phyloP scores from a whole-genome alignment of 805 yeast genomes.

The Teunomyces gatunensis region DNA sequence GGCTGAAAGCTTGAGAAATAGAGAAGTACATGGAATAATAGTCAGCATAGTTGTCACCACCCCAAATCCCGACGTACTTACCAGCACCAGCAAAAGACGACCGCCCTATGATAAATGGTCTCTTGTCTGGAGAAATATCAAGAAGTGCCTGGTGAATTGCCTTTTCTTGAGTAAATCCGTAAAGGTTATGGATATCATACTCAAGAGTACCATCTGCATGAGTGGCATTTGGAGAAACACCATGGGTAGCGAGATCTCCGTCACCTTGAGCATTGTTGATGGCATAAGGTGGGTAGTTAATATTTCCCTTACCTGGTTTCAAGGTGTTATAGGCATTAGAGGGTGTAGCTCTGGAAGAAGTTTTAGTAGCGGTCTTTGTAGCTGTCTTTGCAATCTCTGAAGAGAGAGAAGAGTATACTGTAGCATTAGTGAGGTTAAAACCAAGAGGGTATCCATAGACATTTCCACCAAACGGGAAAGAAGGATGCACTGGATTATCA shows the following conservation, averaged over 20 bases:
- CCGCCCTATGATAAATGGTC: conserved; percentile 23
- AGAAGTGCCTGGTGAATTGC: conserved; percentile 19
- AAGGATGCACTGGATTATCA: conserved; percentile 19
- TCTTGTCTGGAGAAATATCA: conserved; percentile 15
- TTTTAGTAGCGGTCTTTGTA: conserved; percentile 10
- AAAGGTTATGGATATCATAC: conserved; percentile 26
- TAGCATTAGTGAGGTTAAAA: conserved; percentile 15
- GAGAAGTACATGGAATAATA: conserved; percentile 20
- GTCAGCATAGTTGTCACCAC: conserved; percentile 23
- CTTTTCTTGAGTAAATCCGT: conserved; percentile 21
- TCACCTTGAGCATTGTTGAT: conserved; percentile 24
- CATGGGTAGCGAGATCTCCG: conserved; percentile 22
- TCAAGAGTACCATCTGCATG: conserved; percentile 25
- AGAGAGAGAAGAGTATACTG: conserved; percentile 15
- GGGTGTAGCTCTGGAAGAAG: conserved; percentile 10
- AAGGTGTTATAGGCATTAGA: conserved; percentile 15
- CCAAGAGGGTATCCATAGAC: conserved; percentile 14
- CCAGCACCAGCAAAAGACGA: conserved; percentile 24
- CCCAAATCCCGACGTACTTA: conserved; percentile 22
- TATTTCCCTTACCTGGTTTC: conserved; percentile 25
- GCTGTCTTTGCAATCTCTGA: conserved; percentile 10
- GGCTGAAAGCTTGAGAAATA: conserved; percentile 23
- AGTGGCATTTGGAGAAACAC: conserved; percentile 27
- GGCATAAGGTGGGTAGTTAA: conserved; percentile 34
- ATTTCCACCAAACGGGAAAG: conserved; percentile 11